A percentile compares a stretch with the other conserved stretches of the same genome.
phyloP scores from a whole-genome alignment of 1,284 basidiomycete genomes.

The Paramarasmius palmivorus region DNA sequence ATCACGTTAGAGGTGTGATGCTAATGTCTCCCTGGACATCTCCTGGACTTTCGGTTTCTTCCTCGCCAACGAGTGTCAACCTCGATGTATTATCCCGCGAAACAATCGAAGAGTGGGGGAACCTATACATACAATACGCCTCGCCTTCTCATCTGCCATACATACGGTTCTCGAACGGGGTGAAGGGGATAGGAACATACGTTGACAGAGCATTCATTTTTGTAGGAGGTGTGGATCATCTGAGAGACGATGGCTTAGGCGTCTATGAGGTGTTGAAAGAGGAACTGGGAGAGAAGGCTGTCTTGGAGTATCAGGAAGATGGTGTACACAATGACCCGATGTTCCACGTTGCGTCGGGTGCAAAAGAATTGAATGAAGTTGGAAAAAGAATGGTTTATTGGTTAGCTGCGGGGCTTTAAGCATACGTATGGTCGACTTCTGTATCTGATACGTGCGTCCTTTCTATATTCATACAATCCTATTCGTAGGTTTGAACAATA shows the following conservation, averaged over 20 bases:
- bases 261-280: constrained; percentile 10
- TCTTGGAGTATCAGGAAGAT: constrained; percentile 30
- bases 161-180: too few relatives aligned
- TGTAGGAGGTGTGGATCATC: constrained; percentile 12
- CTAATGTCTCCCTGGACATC: constrained; percentile 19
- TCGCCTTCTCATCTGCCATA: constrained; percentile 1
- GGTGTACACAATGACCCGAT: constrained; percentile 35
- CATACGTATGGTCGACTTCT: too few relatives aligned
- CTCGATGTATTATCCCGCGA: constrained; percentile 5
- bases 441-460: too few relatives aligned
- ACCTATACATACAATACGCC: constrained; percentile 15
- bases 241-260: constrained; percentile 13
- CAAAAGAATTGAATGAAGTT: constrained; percentile 18
- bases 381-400: constrained; percentile 26
- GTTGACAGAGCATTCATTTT: constrained; percentile 12
- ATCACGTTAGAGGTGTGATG: constrained; percentile 26
- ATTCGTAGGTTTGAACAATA: too few relatives aligned
- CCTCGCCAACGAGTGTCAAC: background rate
- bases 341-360: constrained; percentile 20
- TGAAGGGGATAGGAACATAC: too few relatives aligned
- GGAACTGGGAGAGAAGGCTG: constrained; percentile 11
- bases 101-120: background rate
- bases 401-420: constrained; percentile 18
- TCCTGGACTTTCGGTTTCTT: background rate
- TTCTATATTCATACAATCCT: too few relatives aligned